Evolutionary conservation across 2,329 filamentous ascomycete species (phyloP), one percentile per base, ranked within the genome.

Genomic region (Monilinia polystroma): DNA sequence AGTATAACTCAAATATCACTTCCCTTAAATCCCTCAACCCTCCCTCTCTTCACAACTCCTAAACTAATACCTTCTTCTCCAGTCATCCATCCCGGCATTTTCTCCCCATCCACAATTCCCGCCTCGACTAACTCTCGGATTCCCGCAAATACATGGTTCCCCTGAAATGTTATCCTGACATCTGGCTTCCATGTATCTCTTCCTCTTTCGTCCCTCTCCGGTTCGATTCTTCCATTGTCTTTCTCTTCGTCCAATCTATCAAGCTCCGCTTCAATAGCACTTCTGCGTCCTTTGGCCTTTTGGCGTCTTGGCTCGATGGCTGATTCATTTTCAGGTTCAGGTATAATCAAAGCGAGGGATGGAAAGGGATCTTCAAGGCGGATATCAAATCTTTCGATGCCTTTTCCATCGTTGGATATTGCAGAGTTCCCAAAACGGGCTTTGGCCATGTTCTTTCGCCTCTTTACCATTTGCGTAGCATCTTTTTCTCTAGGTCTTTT

Each of bases 21-120:
- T 6, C 85, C 85, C 68, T 82, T 86, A 72, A 84, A 79, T 1
- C 84, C 85, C 54, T 79, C 79, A 73, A 93, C 87, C 69, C 87
- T 82, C 2, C 92, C 91, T 67, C 86, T 78, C 70, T 82, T 84
- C 4, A 96, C 86, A 38, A 86, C 83, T 0, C 91, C 90, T 49
- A 88, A 82, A 64, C 90, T 95, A 6, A 95, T 87, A 0, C 88
- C 90, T 55, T 92, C 90, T 74, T 96, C 92, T 2, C 92, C 93
- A 0, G 92, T 95, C 88, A 96, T 89, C 92, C 92, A 96, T 0
- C 90, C 90, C 0, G 93, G 92, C 90, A 96, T 93, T 65, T 82
- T 85, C 73, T 88, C 84, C 1, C 91, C 89, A 75, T 96, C 87
- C 35, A 96, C 81, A 62, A 91, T 82, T 0, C 91, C 92, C 20